These are phyloP conservation scores for Graphium sp. DNA, from an alignment of 2,329 filamentous ascomycete genomes.

Conservation along the genomic window DNA sequence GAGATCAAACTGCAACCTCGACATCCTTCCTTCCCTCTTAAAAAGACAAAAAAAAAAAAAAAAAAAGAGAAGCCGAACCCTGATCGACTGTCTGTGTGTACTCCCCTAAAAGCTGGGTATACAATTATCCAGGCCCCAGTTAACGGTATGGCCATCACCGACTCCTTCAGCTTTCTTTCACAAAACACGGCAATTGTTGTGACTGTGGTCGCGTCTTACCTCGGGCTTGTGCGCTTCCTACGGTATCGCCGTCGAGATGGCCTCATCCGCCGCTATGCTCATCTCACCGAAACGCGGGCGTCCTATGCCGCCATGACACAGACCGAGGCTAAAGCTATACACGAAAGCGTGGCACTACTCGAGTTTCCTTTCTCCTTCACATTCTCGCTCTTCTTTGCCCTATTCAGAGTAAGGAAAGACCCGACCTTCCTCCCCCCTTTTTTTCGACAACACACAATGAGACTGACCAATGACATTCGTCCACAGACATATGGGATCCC, in stretches of 20 bases:
- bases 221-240: background rate
- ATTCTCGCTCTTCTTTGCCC: constrained; percentile 37
- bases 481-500: constrained; percentile 31
- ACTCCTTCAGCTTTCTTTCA: too few relatives aligned
- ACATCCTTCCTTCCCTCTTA: too few relatives aligned
- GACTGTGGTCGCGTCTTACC: too few relatives aligned
- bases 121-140: too few relatives aligned
- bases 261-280: background rate
- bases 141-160: too few relatives aligned
- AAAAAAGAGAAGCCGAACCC: too few relatives aligned
- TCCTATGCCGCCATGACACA: constrained; percentile 2
- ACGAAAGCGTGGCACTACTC: constrained; percentile 11
- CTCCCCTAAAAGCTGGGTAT: too few relatives aligned
- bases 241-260: constrained; percentile 1
- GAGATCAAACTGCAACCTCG: too few relatives aligned
- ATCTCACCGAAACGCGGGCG: too few relatives aligned
- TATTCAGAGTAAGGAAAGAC: constrained; percentile 37
- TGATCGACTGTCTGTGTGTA: too few relatives aligned
- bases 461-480: background rate
- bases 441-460: background rate
- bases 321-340: constrained; percentile 1
- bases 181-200: too few relatives aligned
- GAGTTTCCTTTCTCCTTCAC: constrained; percentile 37
- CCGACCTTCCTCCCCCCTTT: background rate
- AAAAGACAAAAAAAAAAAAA: too few relatives aligned